Conservation (phyloP, 345 rosid species). For the Populus deltoides region DNA sequence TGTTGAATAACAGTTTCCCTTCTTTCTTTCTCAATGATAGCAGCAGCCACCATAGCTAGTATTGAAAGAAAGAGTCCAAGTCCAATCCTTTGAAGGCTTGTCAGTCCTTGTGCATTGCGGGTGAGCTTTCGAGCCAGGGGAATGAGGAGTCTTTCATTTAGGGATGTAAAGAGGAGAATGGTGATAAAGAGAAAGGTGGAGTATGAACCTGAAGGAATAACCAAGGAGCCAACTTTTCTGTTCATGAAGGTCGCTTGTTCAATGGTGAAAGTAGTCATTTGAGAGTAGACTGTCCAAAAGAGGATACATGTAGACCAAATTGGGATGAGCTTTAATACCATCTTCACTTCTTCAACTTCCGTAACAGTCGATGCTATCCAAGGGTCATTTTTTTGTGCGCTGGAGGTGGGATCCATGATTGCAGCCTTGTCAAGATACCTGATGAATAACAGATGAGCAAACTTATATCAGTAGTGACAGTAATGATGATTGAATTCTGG, state of each 20-base stretch:
- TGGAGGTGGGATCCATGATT: conserved; percentile 28
- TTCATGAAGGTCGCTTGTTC: conserved; percentile 83
- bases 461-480: neutral
- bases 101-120: conserved; percentile 55
- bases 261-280: conserved; percentile 85
- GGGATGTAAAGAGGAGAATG: conserved; percentile 81
- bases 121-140: conserved; percentile 62
- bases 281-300: conserved; percentile 92
- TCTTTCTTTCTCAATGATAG: conserved; percentile 56
- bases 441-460: neutral
- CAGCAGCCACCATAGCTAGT: conserved; percentile 67
- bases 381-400: conserved; percentile 35
- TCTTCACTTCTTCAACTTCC: conserved; percentile 85
- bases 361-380: conserved; percentile 69
- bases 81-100: conserved; percentile 90
- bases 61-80: conserved; percentile 64
- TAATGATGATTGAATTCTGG: neutral
- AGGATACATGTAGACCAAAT: conserved; percentile 88
- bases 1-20: conserved; percentile 34
- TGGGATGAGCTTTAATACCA: conserved; percentile 68
- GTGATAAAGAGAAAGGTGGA: conserved; percentile 62
- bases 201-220: conserved; percentile 62
- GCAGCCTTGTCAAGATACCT: conserved; percentile 92
- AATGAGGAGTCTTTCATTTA: conserved; percentile 68
- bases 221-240: conserved; percentile 49